Evolutionary conservation across 805 yeast species (phyloP), one percentile per base, ranked within the genome.

Genomic region (Saturnispora sekii): DNA sequence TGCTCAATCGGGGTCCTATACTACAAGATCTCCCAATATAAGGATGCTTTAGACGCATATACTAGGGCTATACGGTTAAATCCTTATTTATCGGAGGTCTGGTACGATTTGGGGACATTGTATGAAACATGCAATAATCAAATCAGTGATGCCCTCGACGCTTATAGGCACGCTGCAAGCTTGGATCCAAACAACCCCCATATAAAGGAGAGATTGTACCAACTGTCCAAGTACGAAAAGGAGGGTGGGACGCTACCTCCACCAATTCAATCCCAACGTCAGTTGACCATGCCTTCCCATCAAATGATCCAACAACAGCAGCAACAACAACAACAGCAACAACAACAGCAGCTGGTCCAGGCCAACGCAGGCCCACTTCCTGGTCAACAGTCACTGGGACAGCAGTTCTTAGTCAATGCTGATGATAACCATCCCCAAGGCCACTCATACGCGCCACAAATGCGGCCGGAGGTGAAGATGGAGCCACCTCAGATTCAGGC

Each of bases 61-160:
- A 89, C 97, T 7, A 73, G 97, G 45, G 98, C 98, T 10, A 93
- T 93, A 49, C 74, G 97, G 55, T 75, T 93, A 57, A 93, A 93
- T 56, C 98, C 98, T 12, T 89, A 89, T 68, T 84, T 93, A 53
- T 79, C 93, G 48, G 98, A 93, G 65, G 98, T 93, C 21, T 93
- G 98, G 98, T 93, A 93, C 65, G 98, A 93, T 65, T 74, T 93
- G 59, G 98, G 98, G 48, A 93, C 97, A 5, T 69, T 93, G 35
- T 93, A 93, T 63, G 98, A 93, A 66, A 87, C 97, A 32, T 93
- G 98, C 68, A 93, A 89, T 66, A 89, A 90, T 66, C 98, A 93
- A 66, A 75, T 88, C 48, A 76, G 81, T 48, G 98, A 93, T 62
- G 98, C 98, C 1, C 69, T 93, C 51, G 97, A 93, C 65, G 98